These are phyloP conservation scores for Salix exigua DNA, from an alignment of 345 rosid genomes.

Conservation along the genomic window DNA sequence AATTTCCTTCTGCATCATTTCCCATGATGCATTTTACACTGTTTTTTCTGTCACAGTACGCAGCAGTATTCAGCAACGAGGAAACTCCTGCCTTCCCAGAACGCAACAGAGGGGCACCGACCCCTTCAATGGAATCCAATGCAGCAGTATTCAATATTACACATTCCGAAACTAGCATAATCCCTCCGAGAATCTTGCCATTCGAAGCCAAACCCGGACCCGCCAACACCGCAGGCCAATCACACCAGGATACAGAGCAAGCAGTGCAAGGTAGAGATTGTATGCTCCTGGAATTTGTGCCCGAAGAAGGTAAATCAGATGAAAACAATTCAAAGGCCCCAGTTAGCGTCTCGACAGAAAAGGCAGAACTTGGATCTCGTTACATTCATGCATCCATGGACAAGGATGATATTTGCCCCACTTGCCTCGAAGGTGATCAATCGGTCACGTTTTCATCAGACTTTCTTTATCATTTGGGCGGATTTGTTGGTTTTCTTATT, in stretches of 20 bases:
- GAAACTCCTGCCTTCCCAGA: neutral
- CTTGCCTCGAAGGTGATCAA: conserved; percentile 48
- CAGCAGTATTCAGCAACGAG: neutral
- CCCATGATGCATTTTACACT: neutral
- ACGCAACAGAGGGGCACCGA: neutral
- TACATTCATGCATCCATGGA: conserved; percentile 3
- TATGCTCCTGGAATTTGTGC: too few relatives aligned
- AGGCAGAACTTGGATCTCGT: neutral
- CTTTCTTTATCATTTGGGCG: neutral
- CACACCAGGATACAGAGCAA: too few relatives aligned
- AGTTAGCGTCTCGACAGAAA: neutral
- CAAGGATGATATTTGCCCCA: conserved; percentile 46
- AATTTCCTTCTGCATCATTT: neutral
- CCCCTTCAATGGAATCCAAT: neutral
- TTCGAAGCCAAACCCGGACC: too few relatives aligned
- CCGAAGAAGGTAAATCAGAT: too few relatives aligned
- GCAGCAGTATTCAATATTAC: neutral
- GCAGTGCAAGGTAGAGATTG: too few relatives aligned
- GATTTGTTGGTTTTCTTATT: neutral
- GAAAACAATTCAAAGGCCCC: neutral
- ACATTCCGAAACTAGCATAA: neutral
- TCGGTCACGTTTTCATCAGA: neutral
- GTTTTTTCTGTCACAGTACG: neutral
- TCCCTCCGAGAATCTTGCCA: too few relatives aligned
- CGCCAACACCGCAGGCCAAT: too few relatives aligned